A percentile compares a stretch with the other conserved stretches of the same genome.
phyloP scores from a whole-genome alignment of 2,329 filamentous ascomycete species.

The Penicillium sp. region DNA sequence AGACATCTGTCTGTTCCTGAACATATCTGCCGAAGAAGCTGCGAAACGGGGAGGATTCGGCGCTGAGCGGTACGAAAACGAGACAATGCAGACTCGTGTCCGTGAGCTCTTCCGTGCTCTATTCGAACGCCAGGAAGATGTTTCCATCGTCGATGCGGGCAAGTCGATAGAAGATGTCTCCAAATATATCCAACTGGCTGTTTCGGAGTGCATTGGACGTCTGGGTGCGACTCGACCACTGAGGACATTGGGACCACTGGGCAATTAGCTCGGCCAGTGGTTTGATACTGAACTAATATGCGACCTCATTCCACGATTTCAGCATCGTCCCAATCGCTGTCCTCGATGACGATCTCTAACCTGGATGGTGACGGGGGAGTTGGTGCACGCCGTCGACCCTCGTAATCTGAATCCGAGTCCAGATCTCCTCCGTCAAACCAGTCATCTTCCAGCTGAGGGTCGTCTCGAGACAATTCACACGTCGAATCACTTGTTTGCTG shows the following conservation, averaged over 20 bases:
- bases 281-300: neutral
- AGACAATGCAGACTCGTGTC: conserved; percentile 79
- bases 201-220: conserved; percentile 34
- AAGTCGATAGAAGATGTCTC: conserved; percentile 56
- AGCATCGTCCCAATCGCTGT: conserved; percentile 59
- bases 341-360: conserved; percentile 55
- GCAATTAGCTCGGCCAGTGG: conserved; percentile 17
- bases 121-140: conserved; percentile 51
- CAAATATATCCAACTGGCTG: conserved; percentile 38
- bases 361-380: conserved; percentile 20
- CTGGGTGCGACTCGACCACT: conserved; percentile 41
- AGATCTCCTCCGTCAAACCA: conserved; percentile 35
- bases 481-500: neutral
- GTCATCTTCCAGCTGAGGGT: conserved; percentile 36
- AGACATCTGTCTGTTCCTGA: conserved; percentile 85
- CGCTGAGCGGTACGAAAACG: conserved; percentile 83
- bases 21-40: conserved; percentile 75
- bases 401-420: conserved; percentile 33
- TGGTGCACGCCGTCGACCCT: conserved; percentile 10
- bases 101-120: conserved; percentile 70
- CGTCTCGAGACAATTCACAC: conserved; percentile 25
- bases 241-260: conserved; percentile 38
- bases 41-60: conserved; percentile 83
- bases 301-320: conserved; percentile 46
- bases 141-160: conserved; percentile 61